Evolutionary conservation across 1,284 basidiomycete genomes (phyloP).

Genomic region (Heterobasidion annosum): DNA sequence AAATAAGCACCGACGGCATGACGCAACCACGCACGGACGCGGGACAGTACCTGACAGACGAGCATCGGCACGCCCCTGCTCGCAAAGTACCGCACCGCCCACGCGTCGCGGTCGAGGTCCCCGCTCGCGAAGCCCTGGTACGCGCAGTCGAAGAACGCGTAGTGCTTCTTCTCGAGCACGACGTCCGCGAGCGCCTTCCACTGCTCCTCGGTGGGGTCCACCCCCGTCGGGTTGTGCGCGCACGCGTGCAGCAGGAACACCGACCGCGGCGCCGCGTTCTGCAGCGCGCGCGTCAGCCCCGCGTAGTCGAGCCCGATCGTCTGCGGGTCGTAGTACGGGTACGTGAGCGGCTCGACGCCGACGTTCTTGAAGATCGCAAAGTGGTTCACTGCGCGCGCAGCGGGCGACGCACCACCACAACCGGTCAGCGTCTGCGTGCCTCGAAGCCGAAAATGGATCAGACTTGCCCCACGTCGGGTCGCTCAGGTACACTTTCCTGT

Average conservation of each 20-base stretch:
- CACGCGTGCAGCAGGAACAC: conserved; percentile 90
- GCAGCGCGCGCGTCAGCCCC: conserved; percentile 62
- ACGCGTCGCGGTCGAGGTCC: conserved; percentile 68
- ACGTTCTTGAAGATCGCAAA: conserved; percentile 83
- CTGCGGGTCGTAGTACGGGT: conserved; percentile 87
- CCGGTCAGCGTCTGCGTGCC: no score
- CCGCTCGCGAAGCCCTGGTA: conserved; percentile 94
- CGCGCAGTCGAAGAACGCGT: conserved; percentile 91
- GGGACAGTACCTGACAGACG: conserved; percentile 66
- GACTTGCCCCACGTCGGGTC: conserved; percentile 89
- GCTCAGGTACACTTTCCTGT: conserved; percentile 71
- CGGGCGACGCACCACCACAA: conserved; percentile 1
- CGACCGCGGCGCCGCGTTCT: conserved; percentile 62
- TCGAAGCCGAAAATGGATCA: neutral
- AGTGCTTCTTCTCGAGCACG: conserved; percentile 73
- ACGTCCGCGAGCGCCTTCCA: conserved; percentile 79
- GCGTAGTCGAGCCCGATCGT: conserved; percentile 84
- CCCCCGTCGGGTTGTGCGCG: conserved; percentile 95
- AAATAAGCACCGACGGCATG: neutral
- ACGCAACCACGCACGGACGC: neutral
- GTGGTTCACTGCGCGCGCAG: conserved; percentile 66
- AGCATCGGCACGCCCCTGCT: conserved; percentile 68
- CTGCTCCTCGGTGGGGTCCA: conserved; percentile 86
- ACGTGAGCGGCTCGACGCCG: conserved; percentile 72
- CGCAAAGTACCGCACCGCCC: conserved; percentile 74